Conservation (phyloP, 2,329 filamentous ascomycete genomes). For the Fusarium sp. region DNA sequence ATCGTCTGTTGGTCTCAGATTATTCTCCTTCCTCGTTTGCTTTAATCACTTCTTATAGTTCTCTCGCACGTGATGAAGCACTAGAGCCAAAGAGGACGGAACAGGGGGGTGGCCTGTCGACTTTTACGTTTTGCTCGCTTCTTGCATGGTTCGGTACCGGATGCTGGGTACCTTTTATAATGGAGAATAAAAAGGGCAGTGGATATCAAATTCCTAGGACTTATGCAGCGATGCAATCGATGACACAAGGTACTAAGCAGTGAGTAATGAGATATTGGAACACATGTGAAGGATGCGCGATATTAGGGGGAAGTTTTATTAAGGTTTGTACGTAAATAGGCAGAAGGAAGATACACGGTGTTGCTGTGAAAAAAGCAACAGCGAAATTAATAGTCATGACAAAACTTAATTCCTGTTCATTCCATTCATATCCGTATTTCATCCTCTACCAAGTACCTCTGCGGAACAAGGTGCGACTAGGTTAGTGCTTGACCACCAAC, state of each 20-base stretch:
- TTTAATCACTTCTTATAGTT: conserved; percentile 27
- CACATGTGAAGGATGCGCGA: conserved; percentile 5
- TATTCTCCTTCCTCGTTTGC: conserved; percentile 40
- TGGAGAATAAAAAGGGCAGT: conserved; percentile 16
- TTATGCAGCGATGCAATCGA: conserved; percentile 20
- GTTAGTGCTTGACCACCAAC: conserved; percentile 3
- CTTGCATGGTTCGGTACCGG: conserved; percentile 39
- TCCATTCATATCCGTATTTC: background rate
- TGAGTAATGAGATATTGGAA: background rate
- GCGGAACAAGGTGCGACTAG: conserved; percentile 21
- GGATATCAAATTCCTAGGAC: conserved; percentile 26
- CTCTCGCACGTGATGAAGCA: conserved; percentile 40
- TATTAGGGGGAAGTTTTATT: background rate
- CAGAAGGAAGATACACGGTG: background rate
- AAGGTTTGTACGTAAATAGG: background rate
- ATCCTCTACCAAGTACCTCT: conserved; percentile 11
- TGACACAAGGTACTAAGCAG: conserved; percentile 5
- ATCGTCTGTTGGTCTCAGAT: conserved; percentile 7
- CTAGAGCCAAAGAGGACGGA: conserved; percentile 24
- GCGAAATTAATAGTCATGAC: conserved; percentile 1
- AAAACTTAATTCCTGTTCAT: conserved; percentile 28
- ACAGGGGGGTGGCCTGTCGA: conserved; percentile 34
- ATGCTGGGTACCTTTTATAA: conserved; percentile 40
- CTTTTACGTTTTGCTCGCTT: conserved; percentile 42
- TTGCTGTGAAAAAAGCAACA: background rate